Conservation (phyloP, 768 basidiomycete species). For the Tricholomella constricta region DNA sequence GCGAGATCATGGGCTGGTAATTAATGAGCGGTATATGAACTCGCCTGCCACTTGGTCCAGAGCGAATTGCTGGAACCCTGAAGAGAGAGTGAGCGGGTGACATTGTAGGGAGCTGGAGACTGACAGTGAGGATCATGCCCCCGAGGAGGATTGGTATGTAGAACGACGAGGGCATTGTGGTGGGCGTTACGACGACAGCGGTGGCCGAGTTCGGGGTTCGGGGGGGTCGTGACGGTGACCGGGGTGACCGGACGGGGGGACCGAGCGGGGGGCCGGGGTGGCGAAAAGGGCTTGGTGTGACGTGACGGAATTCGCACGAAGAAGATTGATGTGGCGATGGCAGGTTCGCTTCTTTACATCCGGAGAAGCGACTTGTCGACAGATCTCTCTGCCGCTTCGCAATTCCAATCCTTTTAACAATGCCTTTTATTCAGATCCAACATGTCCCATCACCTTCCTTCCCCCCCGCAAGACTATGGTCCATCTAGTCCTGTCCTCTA, state of each 20-base stretch:
- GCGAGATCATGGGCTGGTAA: conserved; percentile 5
- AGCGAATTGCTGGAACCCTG: conserved; percentile 82
- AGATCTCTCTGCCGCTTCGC: conserved; percentile 39
- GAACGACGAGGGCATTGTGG: conserved; percentile 64
- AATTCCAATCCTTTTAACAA: conserved; percentile 43
- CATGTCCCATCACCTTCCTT: conserved; percentile 27
- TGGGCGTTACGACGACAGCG: conserved; percentile 6
- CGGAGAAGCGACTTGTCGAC: conserved; percentile 35
- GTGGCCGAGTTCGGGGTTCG: conserved; percentile 2
- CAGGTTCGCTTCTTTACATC: conserved; percentile 23
- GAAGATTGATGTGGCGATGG: conserved; percentile 26
- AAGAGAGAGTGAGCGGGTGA: conserved; percentile 2
- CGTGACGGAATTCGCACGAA: conserved; percentile 29
- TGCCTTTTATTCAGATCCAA: conserved; percentile 44
- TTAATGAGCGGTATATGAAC: conserved; percentile 16
- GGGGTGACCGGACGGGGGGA: conserved; percentile 15
- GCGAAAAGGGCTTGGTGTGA: conserved; percentile 22
- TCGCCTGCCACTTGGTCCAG: conserved; percentile 82
- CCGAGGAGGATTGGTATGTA: conserved; percentile 80
- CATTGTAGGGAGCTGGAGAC: conserved; percentile 14
- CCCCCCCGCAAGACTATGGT: conserved; percentile 53
- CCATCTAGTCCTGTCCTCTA: conserved; percentile 63
- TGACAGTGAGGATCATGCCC: conserved; percentile 90
- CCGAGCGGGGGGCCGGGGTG: too few relatives aligned
- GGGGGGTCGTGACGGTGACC: conserved; percentile 14